Evolutionary conservation across 1,139 yeast species (phyloP).

Genomic region (Saccharomycopsis hybrid): DNA sequence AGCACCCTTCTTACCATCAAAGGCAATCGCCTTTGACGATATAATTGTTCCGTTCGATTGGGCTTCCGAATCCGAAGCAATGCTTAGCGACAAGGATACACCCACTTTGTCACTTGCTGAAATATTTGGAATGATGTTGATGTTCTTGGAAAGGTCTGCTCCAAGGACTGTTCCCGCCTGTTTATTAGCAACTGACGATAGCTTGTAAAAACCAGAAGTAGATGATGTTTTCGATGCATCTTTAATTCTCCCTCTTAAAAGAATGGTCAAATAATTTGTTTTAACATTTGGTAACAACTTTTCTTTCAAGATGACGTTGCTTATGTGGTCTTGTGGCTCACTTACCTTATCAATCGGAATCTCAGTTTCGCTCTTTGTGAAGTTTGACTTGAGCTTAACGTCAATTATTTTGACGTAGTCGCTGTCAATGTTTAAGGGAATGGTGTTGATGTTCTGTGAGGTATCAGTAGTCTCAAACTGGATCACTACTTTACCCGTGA

Average conservation of each 20-base stretch:
- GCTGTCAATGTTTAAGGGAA: background rate
- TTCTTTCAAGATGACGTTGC: background rate
- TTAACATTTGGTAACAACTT: background rate
- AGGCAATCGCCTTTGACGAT: background rate
- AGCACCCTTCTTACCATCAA: conserved; percentile 11
- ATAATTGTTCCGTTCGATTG: conserved; percentile 2
- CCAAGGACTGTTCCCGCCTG: background rate
- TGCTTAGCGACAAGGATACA: background rate
- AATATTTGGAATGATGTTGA: background rate
- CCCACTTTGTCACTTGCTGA: background rate
- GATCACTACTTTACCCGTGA: background rate
- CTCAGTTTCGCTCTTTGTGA: conserved; percentile 4
- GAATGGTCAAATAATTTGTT: background rate
- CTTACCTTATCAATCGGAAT: background rate
- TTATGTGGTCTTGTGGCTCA: background rate
- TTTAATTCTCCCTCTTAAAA: background rate
- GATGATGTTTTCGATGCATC: background rate
- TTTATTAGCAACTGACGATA: background rate
- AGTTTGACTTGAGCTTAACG: background rate
- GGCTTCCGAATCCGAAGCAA: background rate
- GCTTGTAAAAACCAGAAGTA: background rate
- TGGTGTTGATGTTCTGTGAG: background rate
- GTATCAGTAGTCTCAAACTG: conserved; percentile 1
- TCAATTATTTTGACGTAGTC: background rate
- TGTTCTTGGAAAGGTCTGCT: conserved; percentile 1